Evolutionary conservation across 1,284 basidiomycete genomes (phyloP).

Genomic region (Malassezia vespertilionis): DNA sequence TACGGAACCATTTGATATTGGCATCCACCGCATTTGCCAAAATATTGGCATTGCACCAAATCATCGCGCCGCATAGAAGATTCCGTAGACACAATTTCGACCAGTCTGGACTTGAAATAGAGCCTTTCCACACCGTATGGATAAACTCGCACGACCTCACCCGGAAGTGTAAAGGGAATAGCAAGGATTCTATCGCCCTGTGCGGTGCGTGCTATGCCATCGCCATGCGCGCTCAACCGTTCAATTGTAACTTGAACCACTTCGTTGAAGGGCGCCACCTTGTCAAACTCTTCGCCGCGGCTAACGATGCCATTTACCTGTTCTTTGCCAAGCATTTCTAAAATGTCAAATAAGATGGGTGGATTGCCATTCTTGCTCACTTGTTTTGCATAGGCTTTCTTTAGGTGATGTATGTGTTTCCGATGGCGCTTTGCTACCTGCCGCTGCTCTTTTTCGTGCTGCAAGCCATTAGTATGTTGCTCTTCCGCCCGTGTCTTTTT

Average conservation of each 20-base stretch:
- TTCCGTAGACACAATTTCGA: conserved; percentile 21
- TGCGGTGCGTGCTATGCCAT: conserved; percentile 35
- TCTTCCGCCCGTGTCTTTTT: conserved; percentile 3
- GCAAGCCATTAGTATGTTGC: not conserved
- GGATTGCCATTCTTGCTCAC: conserved; percentile 39
- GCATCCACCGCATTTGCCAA: conserved; percentile 43
- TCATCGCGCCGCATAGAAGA: conserved; percentile 18
- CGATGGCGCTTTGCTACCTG: conserved; percentile 20
- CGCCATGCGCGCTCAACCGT: conserved; percentile 40
- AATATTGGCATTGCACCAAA: conserved; percentile 41
- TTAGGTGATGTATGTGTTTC: conserved; percentile 29
- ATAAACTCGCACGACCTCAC: conserved; percentile 29
- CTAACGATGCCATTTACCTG: conserved; percentile 28
- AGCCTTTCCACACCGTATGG: conserved; percentile 33
- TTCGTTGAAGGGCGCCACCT: conserved; percentile 25
- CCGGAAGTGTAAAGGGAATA: conserved; percentile 35
- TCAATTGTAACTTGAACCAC: conserved; percentile 28
- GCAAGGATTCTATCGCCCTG: conserved; percentile 35
- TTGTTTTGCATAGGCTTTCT: conserved; percentile 31
- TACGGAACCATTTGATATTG: conserved; percentile 59
- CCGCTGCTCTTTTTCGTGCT: not conserved
- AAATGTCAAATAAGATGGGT: conserved; percentile 41
- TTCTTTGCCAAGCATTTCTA: conserved; percentile 29
- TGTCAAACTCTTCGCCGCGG: conserved; percentile 26
- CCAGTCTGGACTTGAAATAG: conserved; percentile 29